phyloP scores from a whole-genome alignment of 495 filamentous ascomycete genomes.

The Cercophora scortea region DNA sequence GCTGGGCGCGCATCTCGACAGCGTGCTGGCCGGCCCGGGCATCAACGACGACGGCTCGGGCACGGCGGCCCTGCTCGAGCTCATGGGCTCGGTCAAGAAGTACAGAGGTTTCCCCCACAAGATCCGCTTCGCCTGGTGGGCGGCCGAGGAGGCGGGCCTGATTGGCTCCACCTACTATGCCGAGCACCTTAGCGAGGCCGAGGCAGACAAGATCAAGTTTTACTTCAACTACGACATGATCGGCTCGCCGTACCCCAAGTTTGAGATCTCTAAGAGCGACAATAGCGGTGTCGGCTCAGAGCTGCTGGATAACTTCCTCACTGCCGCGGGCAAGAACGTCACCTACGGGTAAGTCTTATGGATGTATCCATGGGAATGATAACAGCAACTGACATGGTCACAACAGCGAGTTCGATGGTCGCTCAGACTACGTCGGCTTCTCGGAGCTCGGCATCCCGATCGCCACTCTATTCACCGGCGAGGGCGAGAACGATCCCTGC shows the following conservation, averaged over 20 bases:
- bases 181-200: constrained; percentile 21
- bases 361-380: too few relatives aligned
- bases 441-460: constrained; percentile 50
- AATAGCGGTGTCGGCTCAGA: constrained; percentile 28
- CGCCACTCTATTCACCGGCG: constrained; percentile 59
- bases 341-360: constrained; percentile 1
- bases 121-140: constrained; percentile 65
- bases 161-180: constrained; percentile 57
- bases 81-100: constrained; percentile 54
- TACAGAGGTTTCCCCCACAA: constrained; percentile 51
- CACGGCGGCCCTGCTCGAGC: constrained; percentile 41
- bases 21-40: constrained; percentile 53
- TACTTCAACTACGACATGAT: constrained; percentile 81
- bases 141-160: constrained; percentile 57
- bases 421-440: constrained; percentile 63
- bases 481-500: constrained; percentile 50
- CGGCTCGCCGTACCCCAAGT: constrained; percentile 59
- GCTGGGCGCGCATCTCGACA: constrained; percentile 63
- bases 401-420: constrained; percentile 43
- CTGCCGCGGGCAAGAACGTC: constrained; percentile 24
- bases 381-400: background rate
- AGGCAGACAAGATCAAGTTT: constrained; percentile 49
- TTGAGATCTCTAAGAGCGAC: constrained; percentile 43
- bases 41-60: constrained; percentile 47
- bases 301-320: constrained; percentile 21